Percentiles rank a stretch among this genome's conserved stretches.
phyloP scores from a whole-genome alignment of 306 rosid species.

The Quercus bicolor region DNA sequence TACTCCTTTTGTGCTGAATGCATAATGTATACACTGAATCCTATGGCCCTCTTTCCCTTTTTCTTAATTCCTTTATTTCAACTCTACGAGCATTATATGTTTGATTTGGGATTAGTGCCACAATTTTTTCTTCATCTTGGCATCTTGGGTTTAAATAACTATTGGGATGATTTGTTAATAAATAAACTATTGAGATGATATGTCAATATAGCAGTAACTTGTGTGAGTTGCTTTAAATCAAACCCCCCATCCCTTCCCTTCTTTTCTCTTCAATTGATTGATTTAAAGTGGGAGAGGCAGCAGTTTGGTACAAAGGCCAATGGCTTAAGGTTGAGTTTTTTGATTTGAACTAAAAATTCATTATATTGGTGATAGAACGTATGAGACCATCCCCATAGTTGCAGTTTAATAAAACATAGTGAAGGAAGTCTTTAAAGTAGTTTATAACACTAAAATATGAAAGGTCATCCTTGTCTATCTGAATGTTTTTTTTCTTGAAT shows the following conservation, averaged over 20 bases:
- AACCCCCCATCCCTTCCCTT: too few species aligned
- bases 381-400: neutral
- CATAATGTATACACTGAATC: neutral
- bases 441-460: neutral
- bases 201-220: neutral
- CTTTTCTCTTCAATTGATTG: too few species aligned
- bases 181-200: too few species aligned
- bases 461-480: neutral
- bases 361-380: neutral
- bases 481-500: neutral
- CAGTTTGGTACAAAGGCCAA: neutral
- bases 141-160: neutral
- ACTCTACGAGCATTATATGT: neutral
- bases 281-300: too few species aligned
- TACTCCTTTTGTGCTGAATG: neutral
- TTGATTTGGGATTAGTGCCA: neutral
- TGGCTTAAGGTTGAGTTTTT: neutral
- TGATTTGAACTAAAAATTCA: neutral
- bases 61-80: neutral
- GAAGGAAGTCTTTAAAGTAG: neutral
- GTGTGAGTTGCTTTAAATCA: neutral
- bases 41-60: neutral
- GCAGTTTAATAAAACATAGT: neutral
- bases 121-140: neutral
- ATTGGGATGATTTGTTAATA: neutral